Conservation (phyloP, 2,329 filamentous ascomycete genomes). For the Emergomyces pasteurianus region DNA sequence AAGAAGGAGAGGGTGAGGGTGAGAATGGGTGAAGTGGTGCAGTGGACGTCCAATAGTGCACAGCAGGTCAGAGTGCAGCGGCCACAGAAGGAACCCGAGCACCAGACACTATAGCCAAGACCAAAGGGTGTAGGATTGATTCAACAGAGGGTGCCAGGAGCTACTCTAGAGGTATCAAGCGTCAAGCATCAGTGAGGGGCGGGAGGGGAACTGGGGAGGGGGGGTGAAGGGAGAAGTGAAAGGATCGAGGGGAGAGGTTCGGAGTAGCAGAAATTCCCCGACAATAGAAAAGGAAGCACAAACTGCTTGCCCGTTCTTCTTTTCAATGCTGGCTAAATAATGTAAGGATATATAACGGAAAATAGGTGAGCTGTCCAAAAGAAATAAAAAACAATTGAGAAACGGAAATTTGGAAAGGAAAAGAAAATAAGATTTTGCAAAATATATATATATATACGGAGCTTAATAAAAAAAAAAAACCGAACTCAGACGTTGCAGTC, state of each 20-base stretch:
- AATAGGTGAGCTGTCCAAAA: not conserved
- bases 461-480: not conserved
- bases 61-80: not conserved
- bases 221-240: not conserved
- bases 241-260: not conserved
- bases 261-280: no score
- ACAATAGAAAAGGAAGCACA: not conserved
- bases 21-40: conserved; percentile 2
- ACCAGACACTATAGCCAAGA: conserved; percentile 5
- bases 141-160: not conserved
- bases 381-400: not conserved
- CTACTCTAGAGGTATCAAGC: not conserved
- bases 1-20: not conserved
- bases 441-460: not conserved
- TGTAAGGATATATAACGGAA: not conserved
- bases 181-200: conserved; percentile 8
- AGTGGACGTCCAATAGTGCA: conserved; percentile 3
- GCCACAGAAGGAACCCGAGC: not conserved
- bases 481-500: not conserved
- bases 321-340: not conserved
- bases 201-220: not conserved
- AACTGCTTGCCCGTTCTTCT: not conserved
- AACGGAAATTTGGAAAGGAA: not conserved
- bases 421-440: not conserved
- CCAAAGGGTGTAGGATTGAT: not conserved